Base-by-base conservation (phyloP, 2,329 filamentous ascomycete genomes). In the Paracoccidioides lutzii region DNA sequence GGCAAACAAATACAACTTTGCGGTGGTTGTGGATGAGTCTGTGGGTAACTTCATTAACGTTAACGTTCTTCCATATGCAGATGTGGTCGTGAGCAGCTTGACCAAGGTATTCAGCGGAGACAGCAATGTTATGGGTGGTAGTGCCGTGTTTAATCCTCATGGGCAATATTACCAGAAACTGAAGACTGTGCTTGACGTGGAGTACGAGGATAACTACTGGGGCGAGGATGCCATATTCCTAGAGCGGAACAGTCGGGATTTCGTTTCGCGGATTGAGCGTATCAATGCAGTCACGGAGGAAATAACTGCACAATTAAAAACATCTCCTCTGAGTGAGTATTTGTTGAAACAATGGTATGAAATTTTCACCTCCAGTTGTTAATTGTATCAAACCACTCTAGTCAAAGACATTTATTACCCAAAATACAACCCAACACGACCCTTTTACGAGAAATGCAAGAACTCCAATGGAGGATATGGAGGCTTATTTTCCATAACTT, bases 51-150 rank as follows among this genome's bases (percentile, higher is more conserved):
- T 96, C 68, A 83, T 94, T 66, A 98, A 98, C 68, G 84, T 96
- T 64, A 89, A 97, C 67, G 88, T 98, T 3, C 79, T 98, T 4
- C 88, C 86, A 2, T 87, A 85, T 66, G 88, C 89, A 58, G 93
- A 98, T 70, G 78, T 97, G 14, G 88, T 97, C 4, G 91, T 95
- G 56, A 95, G 88, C 75, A 95, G 88, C 67, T 76, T 98, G 57
- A 97, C 93, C 51, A 98, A 98, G 71, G 86, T 97, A 54, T 98
- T 98, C 73, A 95, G 89, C 55, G 93, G 93, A 52, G 93, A 96
- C 71, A 93, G 88, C 69, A 97, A 98, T 69, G 93, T 98, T 62
- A 97, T 97, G 91, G 93, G 90, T 57, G 93, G 93, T 55, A 87
- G 80, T 61, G 75, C 77, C 12, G 77, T 85, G 14, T 71, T 85